phyloP scores from a whole-genome alignment of 805 yeast genomes.

The Kuraishia cidri region DNA sequence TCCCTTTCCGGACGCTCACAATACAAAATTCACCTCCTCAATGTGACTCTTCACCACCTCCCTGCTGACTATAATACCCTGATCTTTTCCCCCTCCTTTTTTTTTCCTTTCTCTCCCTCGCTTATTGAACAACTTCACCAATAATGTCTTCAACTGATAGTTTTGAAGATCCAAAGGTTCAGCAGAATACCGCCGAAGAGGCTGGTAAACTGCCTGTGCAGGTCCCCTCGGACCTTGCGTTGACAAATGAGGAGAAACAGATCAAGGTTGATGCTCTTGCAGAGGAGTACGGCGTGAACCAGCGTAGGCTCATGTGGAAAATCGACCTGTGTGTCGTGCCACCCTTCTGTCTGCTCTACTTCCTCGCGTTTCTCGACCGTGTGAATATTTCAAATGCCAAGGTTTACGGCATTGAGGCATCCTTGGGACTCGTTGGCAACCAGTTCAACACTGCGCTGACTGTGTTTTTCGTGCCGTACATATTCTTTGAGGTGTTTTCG shows the following conservation, averaged over 20 bases:
- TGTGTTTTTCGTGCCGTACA: constrained; percentile 65
- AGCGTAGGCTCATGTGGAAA: constrained; percentile 49
- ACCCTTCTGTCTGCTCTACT: constrained; percentile 66
- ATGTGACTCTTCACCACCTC: no score
- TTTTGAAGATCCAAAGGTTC: constrained; percentile 10
- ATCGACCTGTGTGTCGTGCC: constrained; percentile 66
- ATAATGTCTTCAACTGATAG: constrained; percentile 11
- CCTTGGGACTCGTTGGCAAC: constrained; percentile 42
- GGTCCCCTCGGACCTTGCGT: constrained; percentile 8
- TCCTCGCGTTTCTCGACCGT: constrained; percentile 72
- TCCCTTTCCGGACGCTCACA: no score
- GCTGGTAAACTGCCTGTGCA: constrained; percentile 6
- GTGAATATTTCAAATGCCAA: constrained; percentile 80
- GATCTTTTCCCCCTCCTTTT: no score
- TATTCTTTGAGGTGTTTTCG: constrained; percentile 55
- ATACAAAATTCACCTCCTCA: no score
- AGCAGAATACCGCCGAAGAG: constrained; percentile 5
- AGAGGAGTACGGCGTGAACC: constrained; percentile 37
- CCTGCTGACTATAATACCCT: no score
- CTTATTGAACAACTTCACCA: background rate
- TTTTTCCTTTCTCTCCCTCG: background rate
- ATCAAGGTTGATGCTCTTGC: constrained; percentile 27
- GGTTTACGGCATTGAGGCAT: constrained; percentile 55
- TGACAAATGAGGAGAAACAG: constrained; percentile 13
- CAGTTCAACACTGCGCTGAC: constrained; percentile 61